A percentile compares a stretch with the other conserved stretches of the same genome.
Conservation (phyloP, 2,329 filamentous ascomycete genomes). For the Phyllosticta citriasiana region DNA sequence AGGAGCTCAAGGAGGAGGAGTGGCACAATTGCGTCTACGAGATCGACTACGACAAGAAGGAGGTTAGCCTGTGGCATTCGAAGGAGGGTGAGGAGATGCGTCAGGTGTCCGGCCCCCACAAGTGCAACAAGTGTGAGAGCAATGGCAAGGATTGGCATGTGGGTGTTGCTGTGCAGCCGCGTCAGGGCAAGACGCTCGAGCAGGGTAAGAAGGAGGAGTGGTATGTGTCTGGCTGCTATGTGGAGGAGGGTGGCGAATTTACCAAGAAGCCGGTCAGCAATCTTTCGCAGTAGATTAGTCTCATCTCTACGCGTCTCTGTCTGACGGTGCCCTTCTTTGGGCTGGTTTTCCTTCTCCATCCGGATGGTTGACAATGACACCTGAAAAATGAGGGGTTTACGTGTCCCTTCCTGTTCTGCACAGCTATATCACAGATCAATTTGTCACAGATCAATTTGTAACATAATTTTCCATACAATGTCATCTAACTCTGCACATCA, state of each 20-base stretch:
- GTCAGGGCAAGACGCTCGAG: constrained; percentile 42
- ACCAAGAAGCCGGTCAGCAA: constrained; percentile 10
- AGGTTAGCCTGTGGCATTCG: constrained; percentile 61
- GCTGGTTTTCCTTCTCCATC: too few species aligned
- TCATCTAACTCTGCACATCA: too few species aligned
- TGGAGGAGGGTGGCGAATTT: constrained; percentile 46
- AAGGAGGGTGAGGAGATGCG: constrained; percentile 49
- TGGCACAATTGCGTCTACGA: constrained; percentile 72
- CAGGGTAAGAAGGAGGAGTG: constrained; percentile 48
- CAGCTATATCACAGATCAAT: not conserved
- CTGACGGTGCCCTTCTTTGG: not conserved
- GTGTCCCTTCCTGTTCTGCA: not conserved
- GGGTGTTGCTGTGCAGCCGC: constrained; percentile 56
- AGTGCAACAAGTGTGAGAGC: constrained; percentile 46
- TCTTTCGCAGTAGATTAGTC: constrained; percentile 23
- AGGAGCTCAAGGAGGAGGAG: constrained; percentile 49
- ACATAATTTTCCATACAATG: not conserved
- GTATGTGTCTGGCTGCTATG: constrained; percentile 62
- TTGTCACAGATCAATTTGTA: not conserved
- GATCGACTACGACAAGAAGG: constrained; percentile 55
- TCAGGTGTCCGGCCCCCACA: constrained; percentile 51
- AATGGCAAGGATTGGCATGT: constrained; percentile 67
- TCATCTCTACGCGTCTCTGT: not conserved
- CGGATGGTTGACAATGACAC: too few species aligned
- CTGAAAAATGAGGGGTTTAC: not conserved